Base-by-base conservation (phyloP, 176 grass and related monocot species). In the Cenchrus purpureus region DNA sequence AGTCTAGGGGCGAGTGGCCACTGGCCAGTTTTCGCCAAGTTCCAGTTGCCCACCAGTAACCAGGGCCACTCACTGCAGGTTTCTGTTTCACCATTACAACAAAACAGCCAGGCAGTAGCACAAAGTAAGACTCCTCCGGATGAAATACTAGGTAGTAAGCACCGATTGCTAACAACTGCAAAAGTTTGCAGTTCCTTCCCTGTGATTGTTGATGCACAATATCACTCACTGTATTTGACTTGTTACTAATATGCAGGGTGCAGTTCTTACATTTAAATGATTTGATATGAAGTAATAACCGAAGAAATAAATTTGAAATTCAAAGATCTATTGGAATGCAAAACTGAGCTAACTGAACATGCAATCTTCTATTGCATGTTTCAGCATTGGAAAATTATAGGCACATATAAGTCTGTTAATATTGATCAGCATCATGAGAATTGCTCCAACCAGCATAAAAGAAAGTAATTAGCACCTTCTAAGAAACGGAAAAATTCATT, bases 401-500 rank as follows among this genome's bases (percentile, higher is more conserved):
- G 1, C 46, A 66, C 10, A 2, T 88, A 5, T 71, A 83, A 70
- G 20, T 78, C 5, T 17, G 49, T 74, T 74, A 34, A 37, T 6
- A 74, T 74, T 55, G 56, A 80, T 79, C 59, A 59, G 8, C 50
- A 45, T 32, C 43, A 31, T 13, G 44, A 5, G 15, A 11, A 12
- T 60, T 68, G 75, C 11, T 67, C 8, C n/a, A 74, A 6, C 14
- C 54, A 42, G 49, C 42, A 22, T 15, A 82, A 57, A 69, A 58
- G 12, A 22, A 79, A 50, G 31, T 59, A 58, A 17, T 0, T 81
- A 44, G 14, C 73, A 79, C 7, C 51, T 17, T 65, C 37, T 42
- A 6, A 73, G 51, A 88, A 78, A 68, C 6, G 7, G 58, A 6
- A 29, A 46, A n/a, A 61, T 60, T 68, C 29, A 67, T 43, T 74